phyloP scores from a whole-genome alignment of 2,329 filamentous ascomycete genomes.

The Arthrobotrys sinensis region DNA sequence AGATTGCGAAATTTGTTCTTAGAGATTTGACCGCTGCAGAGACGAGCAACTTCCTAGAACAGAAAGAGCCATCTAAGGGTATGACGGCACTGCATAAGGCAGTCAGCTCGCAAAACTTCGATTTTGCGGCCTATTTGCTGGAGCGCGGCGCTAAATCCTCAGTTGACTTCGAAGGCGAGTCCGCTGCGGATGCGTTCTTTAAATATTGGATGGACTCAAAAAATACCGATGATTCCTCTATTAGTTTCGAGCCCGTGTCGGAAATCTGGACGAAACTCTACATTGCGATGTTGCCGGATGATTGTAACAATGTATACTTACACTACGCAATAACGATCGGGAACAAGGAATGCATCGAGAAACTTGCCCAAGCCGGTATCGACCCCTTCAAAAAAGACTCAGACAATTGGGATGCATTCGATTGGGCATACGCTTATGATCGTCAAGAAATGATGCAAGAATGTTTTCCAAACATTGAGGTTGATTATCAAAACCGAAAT shows the following conservation, averaged over 20 bases:
- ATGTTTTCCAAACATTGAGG: conserved; percentile 10
- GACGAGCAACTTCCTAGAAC: conserved; percentile 4
- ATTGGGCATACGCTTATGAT: conserved; percentile 38
- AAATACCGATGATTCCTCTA: background rate
- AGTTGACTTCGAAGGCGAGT: background rate
- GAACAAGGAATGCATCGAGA: background rate
- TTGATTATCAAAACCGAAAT: conserved; percentile 17
- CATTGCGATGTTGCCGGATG: background rate
- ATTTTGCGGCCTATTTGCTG: background rate
- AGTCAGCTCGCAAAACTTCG: background rate
- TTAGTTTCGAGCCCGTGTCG: background rate
- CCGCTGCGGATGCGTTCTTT: background rate
- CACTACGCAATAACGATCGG: conserved; percentile 1
- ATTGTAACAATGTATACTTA: background rate
- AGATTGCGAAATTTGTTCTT: conserved; percentile 5
- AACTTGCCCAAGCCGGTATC: conserved; percentile 2
- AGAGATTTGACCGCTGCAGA: background rate
- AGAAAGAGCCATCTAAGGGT: background rate
- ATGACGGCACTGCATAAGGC: conserved; percentile 9
- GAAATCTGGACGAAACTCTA: background rate
- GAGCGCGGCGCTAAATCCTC: background rate
- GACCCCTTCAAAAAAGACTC: conserved; percentile 35
- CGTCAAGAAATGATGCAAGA: conserved; percentile 4
- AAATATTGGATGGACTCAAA: background rate
- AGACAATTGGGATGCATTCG: conserved; percentile 45